Base-by-base conservation (phyloP, 2,329 filamentous ascomycete genomes). In the Aureobasidium sp. region DNA sequence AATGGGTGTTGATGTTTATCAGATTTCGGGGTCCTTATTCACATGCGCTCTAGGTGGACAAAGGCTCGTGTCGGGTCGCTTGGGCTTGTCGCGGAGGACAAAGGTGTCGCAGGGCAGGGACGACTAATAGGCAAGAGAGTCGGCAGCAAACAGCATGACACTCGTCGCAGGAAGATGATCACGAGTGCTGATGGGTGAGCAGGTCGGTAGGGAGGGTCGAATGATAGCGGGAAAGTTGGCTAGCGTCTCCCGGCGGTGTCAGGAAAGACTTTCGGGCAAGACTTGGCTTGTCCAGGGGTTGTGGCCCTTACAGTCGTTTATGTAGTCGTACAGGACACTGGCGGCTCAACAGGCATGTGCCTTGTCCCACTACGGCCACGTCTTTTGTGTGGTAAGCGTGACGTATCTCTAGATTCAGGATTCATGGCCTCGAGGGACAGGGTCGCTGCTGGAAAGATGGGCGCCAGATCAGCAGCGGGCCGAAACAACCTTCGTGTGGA, bases 21-120 rank as follows among this genome's bases (percentile, higher is more conserved):
- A 45, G 44, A 60, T 40, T 60, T 45, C 57, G 57, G 57, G 57
- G 57, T 60, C 33, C 8, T 35, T 60, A 24, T 60, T 50, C 57
- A 60, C 57, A 60, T 60, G 57, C 17, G 29, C 31, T 60, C 48
- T 19, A 22, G 57, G 33, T 8, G 56, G 24, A 59, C 56, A 60
- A 60, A 50, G 44, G 42, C 22, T 52, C 14, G 42, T 45, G 22
- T 47, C 42, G 40, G 42, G 29, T 35, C 22, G 47, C 47, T 50
- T 12, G 12, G 29, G 29, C n/a, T 17, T 5, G 7, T 45, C 27
- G 40, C 39, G 40, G 27, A 33, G 53, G 40, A 44, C 40, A 33
- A 27, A 39, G 31, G 31, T 48, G 54, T 33, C 19, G 42, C 29
- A 37, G 19, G 42, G 19, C 15, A 29, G 3, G 17, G 19, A 39